Percentiles rank a stretch among this genome's conserved stretches.
These are phyloP conservation scores for Trichoderma hamatum DNA, from an alignment of 2,329 filamentous ascomycete species.

Conservation along the genomic window DNA sequence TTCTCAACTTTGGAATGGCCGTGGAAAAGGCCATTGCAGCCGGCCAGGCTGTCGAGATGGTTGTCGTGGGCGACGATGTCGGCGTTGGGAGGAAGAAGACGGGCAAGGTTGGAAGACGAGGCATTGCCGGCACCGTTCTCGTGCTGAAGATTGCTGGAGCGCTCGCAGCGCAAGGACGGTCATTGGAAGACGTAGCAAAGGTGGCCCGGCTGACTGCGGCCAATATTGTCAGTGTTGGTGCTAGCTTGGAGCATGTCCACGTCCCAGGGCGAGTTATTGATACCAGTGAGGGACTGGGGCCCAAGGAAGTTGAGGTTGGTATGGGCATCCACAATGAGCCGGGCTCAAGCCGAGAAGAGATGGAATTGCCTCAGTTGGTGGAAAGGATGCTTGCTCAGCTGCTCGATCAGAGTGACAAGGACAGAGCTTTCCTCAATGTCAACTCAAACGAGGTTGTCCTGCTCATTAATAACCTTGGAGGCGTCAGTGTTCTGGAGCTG, in stretches of 20 bases:
- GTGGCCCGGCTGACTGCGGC: conserved; percentile 72
- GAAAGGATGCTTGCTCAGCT: conserved; percentile 70
- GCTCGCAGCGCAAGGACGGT: conserved; percentile 70
- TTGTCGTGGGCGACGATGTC: conserved; percentile 89
- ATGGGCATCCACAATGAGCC: conserved; percentile 81
- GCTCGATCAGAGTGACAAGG: conserved; percentile 65
- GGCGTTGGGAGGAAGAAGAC: conserved; percentile 79
- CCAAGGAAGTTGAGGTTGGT: conserved; percentile 64
- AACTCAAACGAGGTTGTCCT: conserved; percentile 67
- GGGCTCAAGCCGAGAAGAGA: conserved; percentile 55
- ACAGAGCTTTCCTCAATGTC: conserved; percentile 70
- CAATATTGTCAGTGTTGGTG: conserved; percentile 83
- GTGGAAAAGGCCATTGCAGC: conserved; percentile 87
- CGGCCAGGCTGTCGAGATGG: conserved; percentile 80
- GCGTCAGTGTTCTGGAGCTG: conserved; percentile 71
- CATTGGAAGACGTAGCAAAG: conserved; percentile 70
- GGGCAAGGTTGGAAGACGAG: conserved; percentile 89
- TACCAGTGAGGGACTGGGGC: conserved; percentile 59
- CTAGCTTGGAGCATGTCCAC: conserved; percentile 88
- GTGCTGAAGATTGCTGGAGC: conserved; percentile 91
- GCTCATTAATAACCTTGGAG: conserved; percentile 75
- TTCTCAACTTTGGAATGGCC: conserved; percentile 91
- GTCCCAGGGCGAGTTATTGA: conserved; percentile 74
- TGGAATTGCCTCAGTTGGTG: conserved; percentile 59
- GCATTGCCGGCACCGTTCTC: conserved; percentile 87